Evolutionary conservation across 805 yeast genomes (phyloP), one percentile per base, ranked within the genome.

Genomic region (Priceomyces castillae): DNA sequence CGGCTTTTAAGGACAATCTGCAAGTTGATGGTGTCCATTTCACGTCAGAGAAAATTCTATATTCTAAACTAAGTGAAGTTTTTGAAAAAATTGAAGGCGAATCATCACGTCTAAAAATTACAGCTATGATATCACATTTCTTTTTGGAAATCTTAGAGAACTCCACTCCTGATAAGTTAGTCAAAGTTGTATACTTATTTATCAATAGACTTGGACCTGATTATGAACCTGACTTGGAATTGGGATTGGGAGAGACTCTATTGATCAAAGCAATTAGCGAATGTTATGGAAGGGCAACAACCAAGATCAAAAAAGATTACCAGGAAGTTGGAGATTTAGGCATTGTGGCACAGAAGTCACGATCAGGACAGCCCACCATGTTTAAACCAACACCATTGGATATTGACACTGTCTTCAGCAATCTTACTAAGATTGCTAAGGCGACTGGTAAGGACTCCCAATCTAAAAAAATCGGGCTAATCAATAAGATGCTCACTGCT

Each of bases 171-270:
- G 68, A 64, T n/a, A 73, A 79, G 35, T 65, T 94, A 41, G 74
- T 87, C 5, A 80, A 78, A 43, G 81, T 88, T 1, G 85, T 90
- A 1, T 94, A 92, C 54, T 73, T 94, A 14, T 86, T 86, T 65
- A 90, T 92, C 59, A 92, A 92, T 60, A 71, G 92, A 47, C 67
- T 90, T 7, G 97, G 97, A 0, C 99, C 99, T 0, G 99, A 94
- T 61, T 94, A 94, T 58, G 96, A 89, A 58, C 74, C 76, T 1
- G 97, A 95, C 23, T 68, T 92, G 44, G 99, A 94, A 58, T 71
- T 94, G 19, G 99, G 99, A 0, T 73, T 94, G 2, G 99, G 99
- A 14, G 99, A 94, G 62, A 82, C 95, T 2, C 60, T 94, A 9
- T 68, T 94, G 20, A 81, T 90, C 56, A 94, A 90, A 57, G 94